These are phyloP conservation scores for Boletellus sp. DNA, from an alignment of 1,284 basidiomycete genomes.

Conservation along the genomic window DNA sequence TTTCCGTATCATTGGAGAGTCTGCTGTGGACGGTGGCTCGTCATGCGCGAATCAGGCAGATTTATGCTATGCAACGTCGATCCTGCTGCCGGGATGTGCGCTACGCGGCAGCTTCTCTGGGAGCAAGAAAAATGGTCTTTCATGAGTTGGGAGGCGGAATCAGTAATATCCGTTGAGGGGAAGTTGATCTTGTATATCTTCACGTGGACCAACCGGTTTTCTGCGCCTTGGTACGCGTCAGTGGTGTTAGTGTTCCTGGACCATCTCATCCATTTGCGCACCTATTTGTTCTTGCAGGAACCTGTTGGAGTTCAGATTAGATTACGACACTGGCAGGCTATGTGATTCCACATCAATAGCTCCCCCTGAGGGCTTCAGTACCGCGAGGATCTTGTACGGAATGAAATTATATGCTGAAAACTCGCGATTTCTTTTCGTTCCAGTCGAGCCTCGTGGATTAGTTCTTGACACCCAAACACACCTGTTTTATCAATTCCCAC, in stretches of 20 bases:
- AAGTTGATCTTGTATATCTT: no score
- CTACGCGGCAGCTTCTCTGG: background rate
- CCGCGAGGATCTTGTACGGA: background rate
- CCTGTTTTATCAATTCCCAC: no score
- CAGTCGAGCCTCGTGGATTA: background rate
- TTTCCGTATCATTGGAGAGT: no score
- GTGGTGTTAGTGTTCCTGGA: no score
- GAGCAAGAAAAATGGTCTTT: background rate
- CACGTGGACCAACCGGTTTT: no score
- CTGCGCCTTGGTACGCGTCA: no score
- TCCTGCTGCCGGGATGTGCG: no score
- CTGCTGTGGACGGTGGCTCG: background rate
- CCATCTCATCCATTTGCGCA: no score
- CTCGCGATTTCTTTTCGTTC: background rate
- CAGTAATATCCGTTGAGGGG: no score
- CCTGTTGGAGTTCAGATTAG: background rate
- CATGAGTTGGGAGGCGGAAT: no score
- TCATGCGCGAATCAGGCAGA: background rate
- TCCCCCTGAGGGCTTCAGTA: background rate
- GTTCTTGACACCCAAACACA: no score
- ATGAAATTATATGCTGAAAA: background rate
- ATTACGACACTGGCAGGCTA: background rate
- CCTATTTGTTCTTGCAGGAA: background rate
- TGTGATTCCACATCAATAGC: background rate
- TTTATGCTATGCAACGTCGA: background rate